A percentile compares a stretch with the other conserved stretches of the same genome.
Conservation (phyloP, 176 grass and related monocot species). For the Musa acuminata region DNA sequence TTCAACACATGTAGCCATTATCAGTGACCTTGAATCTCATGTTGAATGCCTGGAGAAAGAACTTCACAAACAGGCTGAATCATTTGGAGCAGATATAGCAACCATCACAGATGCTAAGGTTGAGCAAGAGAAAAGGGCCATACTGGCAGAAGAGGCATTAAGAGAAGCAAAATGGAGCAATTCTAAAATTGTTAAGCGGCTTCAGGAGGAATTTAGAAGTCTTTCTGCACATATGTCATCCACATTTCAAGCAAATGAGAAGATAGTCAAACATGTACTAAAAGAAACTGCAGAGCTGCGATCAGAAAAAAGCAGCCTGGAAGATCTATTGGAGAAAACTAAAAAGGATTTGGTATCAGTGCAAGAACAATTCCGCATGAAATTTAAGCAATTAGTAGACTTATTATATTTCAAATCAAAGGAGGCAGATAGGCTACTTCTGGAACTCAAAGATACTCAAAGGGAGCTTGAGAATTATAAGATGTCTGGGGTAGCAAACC, state of each 20-base stretch:
- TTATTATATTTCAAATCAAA: conserved; percentile 80
- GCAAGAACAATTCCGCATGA: conserved; percentile 44
- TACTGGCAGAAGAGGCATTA: conserved; percentile 65
- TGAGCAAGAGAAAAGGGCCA: conserved; percentile 78
- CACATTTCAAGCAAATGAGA: conserved; percentile 62
- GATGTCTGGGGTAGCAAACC: conserved; percentile 40
- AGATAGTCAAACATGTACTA: conserved; percentile 52
- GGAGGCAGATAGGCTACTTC: conserved; percentile 51
- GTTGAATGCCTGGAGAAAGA: conserved; percentile 74
- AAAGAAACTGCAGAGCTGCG: conserved; percentile 59
- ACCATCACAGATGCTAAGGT: conserved; percentile 56
- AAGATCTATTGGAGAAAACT: conserved; percentile 50
- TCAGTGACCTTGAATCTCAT: conserved; percentile 75
- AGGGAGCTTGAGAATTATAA: conserved; percentile 57
- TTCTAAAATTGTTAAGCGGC: conserved; percentile 43
- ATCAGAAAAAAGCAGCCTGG: conserved; percentile 54
- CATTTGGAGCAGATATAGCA: conserved; percentile 59
- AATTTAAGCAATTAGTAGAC: conserved; percentile 60
- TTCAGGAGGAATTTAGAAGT: conserved; percentile 69
- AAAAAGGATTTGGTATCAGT: conserved; percentile 48
- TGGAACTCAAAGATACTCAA: conserved; percentile 54
- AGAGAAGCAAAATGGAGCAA: conserved; percentile 65
- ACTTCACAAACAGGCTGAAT: conserved; percentile 52
- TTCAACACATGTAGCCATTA: conserved; percentile 71
- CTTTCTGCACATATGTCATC: conserved; percentile 70